phyloP scores from a whole-genome alignment of 2,329 filamentous ascomycete species.

The Fusarium acutatum region DNA sequence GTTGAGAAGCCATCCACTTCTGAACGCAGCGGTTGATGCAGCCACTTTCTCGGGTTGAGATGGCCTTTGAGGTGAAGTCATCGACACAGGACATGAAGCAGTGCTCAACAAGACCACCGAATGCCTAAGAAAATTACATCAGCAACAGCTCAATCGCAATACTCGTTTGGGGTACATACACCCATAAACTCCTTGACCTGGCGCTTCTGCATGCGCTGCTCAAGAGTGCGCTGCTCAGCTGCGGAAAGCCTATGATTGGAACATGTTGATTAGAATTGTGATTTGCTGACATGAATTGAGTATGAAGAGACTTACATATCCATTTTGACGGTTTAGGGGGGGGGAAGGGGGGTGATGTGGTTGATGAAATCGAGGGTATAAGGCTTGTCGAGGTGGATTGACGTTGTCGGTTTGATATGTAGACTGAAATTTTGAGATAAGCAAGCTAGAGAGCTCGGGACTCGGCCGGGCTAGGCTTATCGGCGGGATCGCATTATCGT shows the following conservation, averaged over 20 bases:
- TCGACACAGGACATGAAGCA: slow-evolving; percentile 98
- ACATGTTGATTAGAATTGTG: slow-evolving; percentile 11
- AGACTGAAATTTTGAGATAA: slow-evolving; percentile 45
- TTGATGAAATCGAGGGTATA: slow-evolving; percentile 9
- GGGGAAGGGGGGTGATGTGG: slow-evolving; percentile 3
- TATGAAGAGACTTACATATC: slow-evolving; percentile 38
- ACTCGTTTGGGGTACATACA: slow-evolving; percentile 65
- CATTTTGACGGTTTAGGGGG: slow-evolving; percentile 37
- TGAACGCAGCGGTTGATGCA: slow-evolving; percentile 95
- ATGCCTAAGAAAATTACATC: slow-evolving; percentile 42
- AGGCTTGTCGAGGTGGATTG: slow-evolving; percentile 19
- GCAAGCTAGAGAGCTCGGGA: slow-evolving; percentile 13
- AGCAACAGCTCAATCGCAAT: neutral
- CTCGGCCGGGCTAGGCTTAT: slow-evolving; percentile 34
- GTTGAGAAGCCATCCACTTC: slow-evolving; percentile 93
- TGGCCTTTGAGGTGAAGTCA: slow-evolving; percentile 97
- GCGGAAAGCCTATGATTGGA: slow-evolving; percentile 66
- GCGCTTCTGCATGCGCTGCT: slow-evolving; percentile 94
- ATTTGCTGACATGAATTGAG: too few species aligned
- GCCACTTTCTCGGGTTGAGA: slow-evolving; percentile 86
- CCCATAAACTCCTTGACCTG: slow-evolving; percentile 99
- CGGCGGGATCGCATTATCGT: slow-evolving; percentile 45
- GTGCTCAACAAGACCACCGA: slow-evolving; percentile 68
- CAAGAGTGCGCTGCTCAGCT: slow-evolving; percentile 90
- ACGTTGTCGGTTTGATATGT: slow-evolving; percentile 23